These are phyloP conservation scores for Aaosphaeria arxii DNA, from an alignment of 2,329 filamentous ascomycete genomes.

Conservation along the genomic window DNA sequence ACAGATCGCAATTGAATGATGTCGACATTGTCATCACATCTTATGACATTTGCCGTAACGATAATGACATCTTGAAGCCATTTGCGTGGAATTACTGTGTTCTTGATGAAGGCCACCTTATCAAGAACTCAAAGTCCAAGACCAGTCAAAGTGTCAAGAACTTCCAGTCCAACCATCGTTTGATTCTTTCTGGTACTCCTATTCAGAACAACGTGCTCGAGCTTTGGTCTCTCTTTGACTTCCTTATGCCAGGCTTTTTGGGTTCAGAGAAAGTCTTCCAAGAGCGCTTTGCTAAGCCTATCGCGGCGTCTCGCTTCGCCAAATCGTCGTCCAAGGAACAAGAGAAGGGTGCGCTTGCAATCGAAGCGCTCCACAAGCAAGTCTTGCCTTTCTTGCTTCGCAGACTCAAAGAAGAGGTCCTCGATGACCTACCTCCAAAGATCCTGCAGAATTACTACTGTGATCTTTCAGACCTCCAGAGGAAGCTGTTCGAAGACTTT, in stretches of 20 bases:
- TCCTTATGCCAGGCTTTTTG: slow-evolving; percentile 97
- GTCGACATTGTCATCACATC: slow-evolving; percentile 96
- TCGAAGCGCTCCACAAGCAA: slow-evolving; percentile 98
- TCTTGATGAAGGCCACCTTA: slow-evolving; percentile 93
- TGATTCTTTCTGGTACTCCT: slow-evolving; percentile 94
- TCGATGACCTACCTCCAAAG: slow-evolving; percentile 95
- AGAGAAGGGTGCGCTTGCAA: slow-evolving; percentile 90
- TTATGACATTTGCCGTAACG: slow-evolving; percentile 96
- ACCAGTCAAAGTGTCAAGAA: slow-evolving; percentile 90
- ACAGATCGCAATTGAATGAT: slow-evolving; percentile 66
- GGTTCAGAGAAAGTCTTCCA: slow-evolving; percentile 96
- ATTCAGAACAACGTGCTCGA: slow-evolving; percentile 98
- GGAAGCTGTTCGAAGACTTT: slow-evolving; percentile 95
- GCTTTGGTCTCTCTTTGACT: slow-evolving; percentile 97
- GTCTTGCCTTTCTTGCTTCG: slow-evolving; percentile 94
- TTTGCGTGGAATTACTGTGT: slow-evolving; percentile 97
- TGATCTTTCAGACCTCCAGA: slow-evolving; percentile 91
- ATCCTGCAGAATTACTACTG: slow-evolving; percentile 99
- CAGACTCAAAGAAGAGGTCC: slow-evolving; percentile 93
- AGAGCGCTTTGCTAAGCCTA: slow-evolving; percentile 91
- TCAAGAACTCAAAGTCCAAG: slow-evolving; percentile 98
- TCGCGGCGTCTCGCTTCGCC: slow-evolving; percentile 88
- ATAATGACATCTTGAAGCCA: slow-evolving; percentile 77
- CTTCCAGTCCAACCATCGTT: slow-evolving; percentile 83
- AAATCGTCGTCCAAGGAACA: slow-evolving; percentile 99